Evolutionary conservation across 169 alveolate species (phyloP).

Genomic region (Plasmodium cynomolgi): DNA sequence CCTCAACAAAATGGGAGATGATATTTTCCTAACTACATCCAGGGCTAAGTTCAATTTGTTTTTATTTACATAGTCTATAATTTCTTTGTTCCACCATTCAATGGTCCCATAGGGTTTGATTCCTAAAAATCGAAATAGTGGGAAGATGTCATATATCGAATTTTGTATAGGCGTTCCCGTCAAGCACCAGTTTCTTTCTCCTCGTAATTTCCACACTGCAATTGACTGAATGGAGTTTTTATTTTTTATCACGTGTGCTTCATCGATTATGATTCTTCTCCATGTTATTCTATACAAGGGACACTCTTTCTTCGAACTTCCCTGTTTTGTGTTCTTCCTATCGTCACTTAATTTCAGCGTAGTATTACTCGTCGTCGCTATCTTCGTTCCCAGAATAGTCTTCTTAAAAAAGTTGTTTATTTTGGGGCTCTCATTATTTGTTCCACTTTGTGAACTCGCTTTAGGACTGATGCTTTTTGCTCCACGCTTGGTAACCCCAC

Average conservation of each 20-base stretch:
- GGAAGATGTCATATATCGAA: constrained; percentile 90
- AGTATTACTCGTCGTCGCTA: neutral
- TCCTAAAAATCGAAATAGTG: constrained; percentile 89
- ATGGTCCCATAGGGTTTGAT: constrained; percentile 88
- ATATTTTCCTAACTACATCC: constrained; percentile 75
- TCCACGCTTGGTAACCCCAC: neutral
- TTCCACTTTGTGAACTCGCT: neutral
- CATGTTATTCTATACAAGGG: constrained; percentile 85
- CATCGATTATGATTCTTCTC: constrained; percentile 91
- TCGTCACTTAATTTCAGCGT: neutral
- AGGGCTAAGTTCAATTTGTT: constrained; percentile 81
- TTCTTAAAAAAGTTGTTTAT: constrained; percentile 43
- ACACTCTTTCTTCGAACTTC: constrained; percentile 2
- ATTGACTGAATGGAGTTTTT: constrained; percentile 84
- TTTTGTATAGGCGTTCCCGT: constrained; percentile 97
- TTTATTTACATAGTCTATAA: constrained; percentile 76
- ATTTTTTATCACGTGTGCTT: constrained; percentile 92
- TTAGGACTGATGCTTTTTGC: neutral
- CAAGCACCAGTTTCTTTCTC: constrained; percentile 90
- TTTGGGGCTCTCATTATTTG: neutral
- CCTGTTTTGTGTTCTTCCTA: neutral
- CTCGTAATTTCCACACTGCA: constrained; percentile 88
- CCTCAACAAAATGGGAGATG: constrained; percentile 87
- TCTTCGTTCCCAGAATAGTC: neutral
- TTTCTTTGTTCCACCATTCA: constrained; percentile 86